Evolutionary conservation across 208 protist species (phyloP), one percentile per base, ranked within the genome.

Genomic region (Leishmania tropica): DNA sequence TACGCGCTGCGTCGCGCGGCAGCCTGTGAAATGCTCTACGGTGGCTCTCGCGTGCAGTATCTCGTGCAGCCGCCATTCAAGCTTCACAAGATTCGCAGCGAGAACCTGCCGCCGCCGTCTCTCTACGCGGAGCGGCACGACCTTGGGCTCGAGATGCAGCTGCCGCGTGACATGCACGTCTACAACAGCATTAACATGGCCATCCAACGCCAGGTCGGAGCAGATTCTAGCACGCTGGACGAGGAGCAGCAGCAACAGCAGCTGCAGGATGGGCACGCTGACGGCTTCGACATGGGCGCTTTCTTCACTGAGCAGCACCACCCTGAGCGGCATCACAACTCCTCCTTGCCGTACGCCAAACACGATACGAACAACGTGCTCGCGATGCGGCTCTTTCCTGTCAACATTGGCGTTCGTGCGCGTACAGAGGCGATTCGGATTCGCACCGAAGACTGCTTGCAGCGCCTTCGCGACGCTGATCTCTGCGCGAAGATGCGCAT

Each of bases 21-120:
- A 0, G 91, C 91, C 17, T 87, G 73, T 51, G 91, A 96, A 64
- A 92, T 97, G 90, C 80, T 97, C 2, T 95, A 96, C 86, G 94
- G 94, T 42, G 94, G 94, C 24, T 87, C 91, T 13, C 89, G 94
- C n/a, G 79, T 95, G 19, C 84, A 86, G 45, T 80, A 93, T 81
- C 88, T 97, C 15, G 86, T 89, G 4, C 85, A 85, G 35, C 68
- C 45, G 17, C 85, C 92, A 10, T 93, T 94, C 71, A 71, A 83
- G 13, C 81, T 97, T 4, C 84, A 91, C 56, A 79, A 73, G 45
- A 90, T 89, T 28, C 64, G 51, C 8, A 93, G 89, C 78, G 94
- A 97, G 79, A 62, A 89, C n/a, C 87, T 97, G 48, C 90, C 92
- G 0, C 79, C 85, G 13, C 90, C 92, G 0, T 92, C 88, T 8